Evolutionary conservation across 441 rosid species (phyloP).

Genomic region (Pelargonium citronellum): DNA sequence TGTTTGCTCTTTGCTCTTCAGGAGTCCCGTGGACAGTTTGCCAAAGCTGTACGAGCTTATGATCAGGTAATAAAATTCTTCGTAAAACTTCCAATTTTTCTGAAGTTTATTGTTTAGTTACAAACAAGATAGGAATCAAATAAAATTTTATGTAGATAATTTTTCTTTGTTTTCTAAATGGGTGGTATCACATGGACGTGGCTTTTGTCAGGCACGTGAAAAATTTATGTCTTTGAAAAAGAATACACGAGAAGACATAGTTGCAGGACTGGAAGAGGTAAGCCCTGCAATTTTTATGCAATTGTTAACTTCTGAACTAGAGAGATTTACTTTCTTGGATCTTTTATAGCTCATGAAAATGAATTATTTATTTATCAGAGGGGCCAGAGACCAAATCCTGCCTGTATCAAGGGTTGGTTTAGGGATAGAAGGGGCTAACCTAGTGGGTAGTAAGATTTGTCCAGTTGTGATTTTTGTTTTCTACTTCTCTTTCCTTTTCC

Average conservation of each 20-base stretch:
- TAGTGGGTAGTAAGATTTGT: background rate
- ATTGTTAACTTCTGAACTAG: constrained; percentile 6
- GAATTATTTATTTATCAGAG: background rate
- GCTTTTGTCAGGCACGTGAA: constrained; percentile 63
- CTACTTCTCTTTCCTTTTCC: background rate
- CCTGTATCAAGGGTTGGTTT: background rate
- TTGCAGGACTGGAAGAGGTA: constrained; percentile 92
- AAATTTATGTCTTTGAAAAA: constrained; percentile 81
- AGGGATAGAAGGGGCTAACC: background rate
- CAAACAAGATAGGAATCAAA: background rate
- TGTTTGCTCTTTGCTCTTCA: constrained; percentile 27
- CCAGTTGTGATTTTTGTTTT: background rate
- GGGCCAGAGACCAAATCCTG: background rate
- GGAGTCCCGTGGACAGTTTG: constrained; percentile 78
- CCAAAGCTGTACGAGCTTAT: constrained; percentile 56
- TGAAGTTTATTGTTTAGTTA: background rate
- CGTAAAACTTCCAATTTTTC: background rate
- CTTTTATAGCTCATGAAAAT: background rate
- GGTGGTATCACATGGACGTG: constrained; percentile 3
- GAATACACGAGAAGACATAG: constrained; percentile 64
- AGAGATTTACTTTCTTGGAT: background rate
- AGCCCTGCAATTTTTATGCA: constrained; percentile 1
- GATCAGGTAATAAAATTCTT: constrained; percentile 60
- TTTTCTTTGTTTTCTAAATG: background rate
- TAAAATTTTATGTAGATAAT: background rate